Percentiles rank a stretch among this genome's conserved stretches.
phyloP scores from a whole-genome alignment of 805 yeast species.

The Teunomyces aglyptinius region DNA sequence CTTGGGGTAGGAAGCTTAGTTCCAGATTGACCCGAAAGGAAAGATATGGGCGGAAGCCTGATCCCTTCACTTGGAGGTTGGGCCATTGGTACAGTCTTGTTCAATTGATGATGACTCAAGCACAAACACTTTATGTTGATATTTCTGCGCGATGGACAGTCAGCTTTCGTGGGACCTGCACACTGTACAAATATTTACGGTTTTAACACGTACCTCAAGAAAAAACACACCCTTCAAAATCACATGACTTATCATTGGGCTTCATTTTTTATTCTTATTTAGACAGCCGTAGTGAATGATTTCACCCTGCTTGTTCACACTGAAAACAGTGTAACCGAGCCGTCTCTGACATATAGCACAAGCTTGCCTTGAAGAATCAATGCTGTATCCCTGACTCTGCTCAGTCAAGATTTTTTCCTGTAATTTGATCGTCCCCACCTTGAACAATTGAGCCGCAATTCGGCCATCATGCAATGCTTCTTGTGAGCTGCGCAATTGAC shows the following conservation, averaged over 20 bases:
- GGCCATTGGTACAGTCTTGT: slow-evolving; percentile 4
- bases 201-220: neutral
- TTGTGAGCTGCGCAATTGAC: slow-evolving; percentile 42
- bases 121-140: neutral
- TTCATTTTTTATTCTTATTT: neutral
- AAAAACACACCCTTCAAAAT: too few species aligned
- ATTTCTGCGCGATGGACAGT: slow-evolving; percentile 1
- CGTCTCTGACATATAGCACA: slow-evolving; percentile 61
- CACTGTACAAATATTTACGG: neutral
- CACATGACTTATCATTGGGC: neutral
- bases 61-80: slow-evolving; percentile 12
- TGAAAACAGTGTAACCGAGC: slow-evolving; percentile 53
- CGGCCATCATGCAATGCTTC: slow-evolving; percentile 38
- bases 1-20: slow-evolving; percentile 13
- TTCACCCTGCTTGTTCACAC: slow-evolving; percentile 43
- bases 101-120: neutral
- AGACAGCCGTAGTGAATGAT: slow-evolving; percentile 60
- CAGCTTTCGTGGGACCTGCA: neutral
- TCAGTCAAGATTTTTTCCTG: slow-evolving; percentile 41
- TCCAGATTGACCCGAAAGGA: slow-evolving; percentile 19
- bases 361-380: slow-evolving; percentile 39
- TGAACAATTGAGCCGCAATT: slow-evolving; percentile 48
- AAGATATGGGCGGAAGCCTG: slow-evolving; percentile 28
- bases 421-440: slow-evolving; percentile 50
- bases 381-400: slow-evolving; percentile 33